phyloP scores from a whole-genome alignment of 495 filamentous ascomycete species.

The Saxophila tyrrhenica region DNA sequence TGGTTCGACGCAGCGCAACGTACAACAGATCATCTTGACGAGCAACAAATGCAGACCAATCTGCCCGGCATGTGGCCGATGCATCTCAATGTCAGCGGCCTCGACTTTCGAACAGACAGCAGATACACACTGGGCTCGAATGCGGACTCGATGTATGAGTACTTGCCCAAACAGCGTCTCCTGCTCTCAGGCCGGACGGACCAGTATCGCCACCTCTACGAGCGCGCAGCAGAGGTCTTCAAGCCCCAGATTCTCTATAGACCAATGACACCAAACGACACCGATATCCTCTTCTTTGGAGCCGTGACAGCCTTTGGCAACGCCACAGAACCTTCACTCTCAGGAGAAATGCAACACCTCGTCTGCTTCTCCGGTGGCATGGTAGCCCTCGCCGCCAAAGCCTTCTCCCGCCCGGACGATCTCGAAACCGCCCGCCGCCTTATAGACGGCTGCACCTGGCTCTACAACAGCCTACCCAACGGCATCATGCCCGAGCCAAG shows the following conservation, averaged over 20 bases:
- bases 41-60: conserved; percentile 28
- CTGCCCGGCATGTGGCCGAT: conserved; percentile 34
- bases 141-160: conserved; percentile 32
- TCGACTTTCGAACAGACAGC: conserved; percentile 33
- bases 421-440: conserved; percentile 47
- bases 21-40: conserved; percentile 24
- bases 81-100: conserved; percentile 25
- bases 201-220: conserved; percentile 37
- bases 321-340: background rate
- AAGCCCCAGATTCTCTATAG: conserved; percentile 36
- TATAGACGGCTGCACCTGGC: conserved; percentile 89
- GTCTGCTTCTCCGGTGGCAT: conserved; percentile 53
- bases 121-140: conserved; percentile 28
- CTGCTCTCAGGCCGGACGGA: conserved; percentile 26
- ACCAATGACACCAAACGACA: conserved; percentile 32
- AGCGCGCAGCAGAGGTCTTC: conserved; percentile 26
- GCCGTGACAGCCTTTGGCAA: background rate
- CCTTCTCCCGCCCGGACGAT: conserved; percentile 45
- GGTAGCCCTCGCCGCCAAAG: conserved; percentile 42
- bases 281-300: conserved; percentile 26
- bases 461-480: conserved; percentile 65
- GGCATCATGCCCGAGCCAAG: conserved; percentile 60
- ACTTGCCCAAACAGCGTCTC: conserved; percentile 28
- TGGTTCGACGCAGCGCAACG: conserved; percentile 28
- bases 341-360: conserved; percentile 38